Evolutionary conservation across 352 stramenopile species (phyloP).

Genomic region (Phytophthora quininea): DNA sequence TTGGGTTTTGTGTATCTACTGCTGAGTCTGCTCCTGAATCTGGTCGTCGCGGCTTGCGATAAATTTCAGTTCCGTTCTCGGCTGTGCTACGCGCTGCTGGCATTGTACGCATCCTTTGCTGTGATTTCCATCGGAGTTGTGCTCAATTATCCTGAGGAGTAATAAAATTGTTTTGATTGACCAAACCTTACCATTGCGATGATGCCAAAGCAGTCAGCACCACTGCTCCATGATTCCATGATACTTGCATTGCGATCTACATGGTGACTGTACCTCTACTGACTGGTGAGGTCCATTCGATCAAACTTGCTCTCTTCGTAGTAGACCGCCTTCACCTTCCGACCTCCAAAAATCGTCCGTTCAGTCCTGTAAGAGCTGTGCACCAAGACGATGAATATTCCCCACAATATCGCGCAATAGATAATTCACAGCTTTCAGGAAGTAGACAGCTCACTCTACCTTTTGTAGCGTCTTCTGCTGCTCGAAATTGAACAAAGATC

Average conservation of each 20-base stretch:
- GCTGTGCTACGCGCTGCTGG: conserved; percentile 65
- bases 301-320: conserved; percentile 87
- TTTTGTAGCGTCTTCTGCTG: conserved; percentile 74
- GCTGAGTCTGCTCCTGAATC: conserved; percentile 69
- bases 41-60: conserved; percentile 56
- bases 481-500: conserved; percentile 90
- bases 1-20: conserved; percentile 75
- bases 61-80: conserved; percentile 62
- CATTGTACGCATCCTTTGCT: conserved; percentile 70
- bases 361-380: conserved; percentile 53
- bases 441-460: conserved; percentile 33
- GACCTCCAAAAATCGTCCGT: conserved; percentile 88
- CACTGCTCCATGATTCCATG: too few relatives aligned
- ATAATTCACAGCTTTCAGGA: neutral
- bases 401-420: neutral
- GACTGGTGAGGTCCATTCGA: conserved; percentile 57
- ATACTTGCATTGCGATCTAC: too few relatives aligned
- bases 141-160: conserved; percentile 35
- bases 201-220: too few relatives aligned
- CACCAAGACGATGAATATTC: neutral
- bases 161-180: conserved; percentile 9
- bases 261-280: conserved; percentile 15
- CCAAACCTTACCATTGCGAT: neutral
- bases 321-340: conserved; percentile 80
- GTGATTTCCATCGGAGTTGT: conserved; percentile 69